Base-by-base conservation (phyloP, 108 stramenopile genomes). In the Cyclotella cryptica region DNA sequence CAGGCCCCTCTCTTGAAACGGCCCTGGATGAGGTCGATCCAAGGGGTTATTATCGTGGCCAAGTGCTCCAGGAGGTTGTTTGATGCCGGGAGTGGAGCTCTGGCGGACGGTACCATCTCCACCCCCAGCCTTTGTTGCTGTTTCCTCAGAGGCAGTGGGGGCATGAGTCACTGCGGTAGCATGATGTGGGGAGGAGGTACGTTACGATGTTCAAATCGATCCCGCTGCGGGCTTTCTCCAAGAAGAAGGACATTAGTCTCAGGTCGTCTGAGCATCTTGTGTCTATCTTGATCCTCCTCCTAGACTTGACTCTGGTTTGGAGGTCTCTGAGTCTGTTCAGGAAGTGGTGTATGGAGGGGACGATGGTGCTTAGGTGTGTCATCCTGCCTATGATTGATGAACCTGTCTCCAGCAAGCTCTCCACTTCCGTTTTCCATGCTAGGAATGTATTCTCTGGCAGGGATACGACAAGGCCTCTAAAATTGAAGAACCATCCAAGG, bases 1-100 rank as follows among this genome's bases (percentile, higher is more conserved):
- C 75, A 77, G 22, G 61, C 39, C 3, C 52, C 63, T 22, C 17
- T 58, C 19, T 26, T 41, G 26, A 60, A 0, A 3, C 61, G 19
- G 0, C 57, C 57, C 4, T 30, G 3, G 5, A 66, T 27, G 28
- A 80, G 42, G 9, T 73, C 73, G 1, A 74, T 59, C 73, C 72
- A 69, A 3, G 45, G 44, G 0, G 57, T 22, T 26, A 63, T 67
- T 18, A 72, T 67, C 5, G 62, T n/a, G 8, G 66, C 52, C 10
- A 67, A 41, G 60, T 57, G 55, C 57, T 78, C 77, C 0, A 78
- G 47, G 3, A 78, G 40, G 40, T 79, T 79, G 39, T 67, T 72
- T 18, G 78, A 53, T 1, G 72, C 78, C 71, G 14, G 30, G 65
- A 74, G 19, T n/a, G 30, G 10, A 72, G 53, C 0, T 79, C 29